Conservation (phyloP, 306 rosid genomes). For the Cucurbita argyrosperma region DNA sequence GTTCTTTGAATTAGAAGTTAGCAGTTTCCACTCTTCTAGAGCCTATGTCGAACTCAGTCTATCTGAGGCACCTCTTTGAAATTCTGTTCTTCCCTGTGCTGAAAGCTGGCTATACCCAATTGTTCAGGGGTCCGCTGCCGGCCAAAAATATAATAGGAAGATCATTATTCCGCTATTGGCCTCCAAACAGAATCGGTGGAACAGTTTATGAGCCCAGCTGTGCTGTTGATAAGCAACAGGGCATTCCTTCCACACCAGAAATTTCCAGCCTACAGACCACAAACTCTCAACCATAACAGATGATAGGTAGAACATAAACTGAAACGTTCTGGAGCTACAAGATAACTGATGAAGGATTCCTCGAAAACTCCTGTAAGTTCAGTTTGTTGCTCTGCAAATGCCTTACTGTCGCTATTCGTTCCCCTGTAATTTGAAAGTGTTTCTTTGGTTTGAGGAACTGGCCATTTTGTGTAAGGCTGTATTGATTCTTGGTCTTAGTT, state of each 20-base stretch:
- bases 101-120: conserved; percentile 8
- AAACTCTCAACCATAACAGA: background rate
- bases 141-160: conserved; percentile 88
- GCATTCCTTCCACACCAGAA: conserved; percentile 7
- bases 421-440: background rate
- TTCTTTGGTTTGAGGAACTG: background rate
- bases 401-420: background rate
- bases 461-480: background rate
- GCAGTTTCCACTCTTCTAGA: background rate
- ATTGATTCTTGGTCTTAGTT: background rate
- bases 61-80: background rate
- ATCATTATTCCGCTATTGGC: conserved; percentile 90
- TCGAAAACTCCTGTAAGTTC: background rate
- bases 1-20: background rate
- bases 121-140: conserved; percentile 83
- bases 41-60: background rate
- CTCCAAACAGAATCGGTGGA: conserved; percentile 64
- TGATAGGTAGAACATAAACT: too few species aligned
- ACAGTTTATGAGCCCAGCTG: conserved; percentile 54
- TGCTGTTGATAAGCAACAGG: conserved; percentile 41
- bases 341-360: too few species aligned
- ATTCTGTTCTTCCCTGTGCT: background rate
- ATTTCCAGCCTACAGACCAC: background rate
- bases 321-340: too few species aligned
- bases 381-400: background rate